Conservation (phyloP, 73 alveolate species). For the Stentor coeruleus region DNA sequence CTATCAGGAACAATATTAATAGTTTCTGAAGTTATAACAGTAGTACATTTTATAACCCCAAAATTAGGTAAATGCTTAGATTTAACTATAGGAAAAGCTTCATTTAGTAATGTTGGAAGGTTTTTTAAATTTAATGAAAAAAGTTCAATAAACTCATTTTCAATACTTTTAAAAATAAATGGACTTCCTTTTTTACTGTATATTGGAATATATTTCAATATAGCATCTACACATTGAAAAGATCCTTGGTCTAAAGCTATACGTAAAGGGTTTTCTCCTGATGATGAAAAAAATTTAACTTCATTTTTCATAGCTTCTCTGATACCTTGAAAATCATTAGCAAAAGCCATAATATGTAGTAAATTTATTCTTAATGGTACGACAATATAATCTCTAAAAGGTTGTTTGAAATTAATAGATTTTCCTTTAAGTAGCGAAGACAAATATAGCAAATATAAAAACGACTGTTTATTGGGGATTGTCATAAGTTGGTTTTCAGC, state of each 20-base stretch:
- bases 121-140: neutral
- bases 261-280: neutral
- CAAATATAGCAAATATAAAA: neutral
- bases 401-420: neutral
- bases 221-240: neutral
- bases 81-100: neutral
- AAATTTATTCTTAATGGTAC: neutral
- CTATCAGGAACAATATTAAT: neutral
- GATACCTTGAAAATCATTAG: neutral
- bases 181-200: neutral
- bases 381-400: neutral
- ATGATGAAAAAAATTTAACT: neutral
- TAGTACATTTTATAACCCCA: neutral
- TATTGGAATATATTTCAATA: neutral
- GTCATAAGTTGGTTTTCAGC: neutral
- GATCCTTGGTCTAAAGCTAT: neutral
- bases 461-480: slow-evolving; percentile 1
- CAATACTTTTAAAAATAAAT: neutral
- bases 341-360: neutral
- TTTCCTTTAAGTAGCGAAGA: neutral
- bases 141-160: neutral
- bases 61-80: neutral
- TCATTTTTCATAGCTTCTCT: neutral
- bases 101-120: neutral
- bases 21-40: neutral